Evolutionary conservation across 306 rosid genomes (phyloP), one percentile per base, ranked within the genome.

Genomic region (Vigna trinervia): DNA sequence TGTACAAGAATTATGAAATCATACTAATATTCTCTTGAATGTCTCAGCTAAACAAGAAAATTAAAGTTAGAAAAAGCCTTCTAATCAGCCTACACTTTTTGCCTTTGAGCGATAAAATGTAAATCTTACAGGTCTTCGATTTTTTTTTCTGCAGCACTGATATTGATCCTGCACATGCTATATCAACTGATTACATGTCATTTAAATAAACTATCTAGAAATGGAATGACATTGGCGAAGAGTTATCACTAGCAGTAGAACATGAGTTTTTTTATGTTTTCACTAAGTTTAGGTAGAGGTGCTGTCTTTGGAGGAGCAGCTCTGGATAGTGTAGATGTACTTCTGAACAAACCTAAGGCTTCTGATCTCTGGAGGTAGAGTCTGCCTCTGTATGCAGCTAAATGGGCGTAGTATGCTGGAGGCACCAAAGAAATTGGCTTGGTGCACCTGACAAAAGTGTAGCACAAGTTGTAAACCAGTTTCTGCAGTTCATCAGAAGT

Each of bases 381-480:
- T 82, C 99, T 87, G 8, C 99, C 99, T 81, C 99, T 81, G 30
- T 92, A 95, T 6, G 99, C 99, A 76, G 99, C 99, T 36, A 95
- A 85, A 83, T 95, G 99, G 13, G 99, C 99, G 81, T 95, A 95
- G 76, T 92, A 95, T 67, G 88, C 99, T 9, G 99, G 98, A 46
- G 99, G 99, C n/a, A 95, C 99, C 80, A 95, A 82, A 54, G 99
- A 95, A 64, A 95, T 93, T 12, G 99, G 99, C 85, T 95, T 95
- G 17, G 99, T 95, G 78, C 99, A 95, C 83, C 93, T 89, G 69
- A 85, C 93, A 78, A 92, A 95, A 7, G 99, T 95, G 82, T 80
- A 95, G 86, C 99, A 95, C 12, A 95, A 81, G 78, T 88, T 86
- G 85, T 95, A 85, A 79, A 95, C 97, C 66, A 95, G 88, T 56